Base-by-base conservation (phyloP, 164 flowering plant genomes). In the Cinnamomum chago region DNA sequence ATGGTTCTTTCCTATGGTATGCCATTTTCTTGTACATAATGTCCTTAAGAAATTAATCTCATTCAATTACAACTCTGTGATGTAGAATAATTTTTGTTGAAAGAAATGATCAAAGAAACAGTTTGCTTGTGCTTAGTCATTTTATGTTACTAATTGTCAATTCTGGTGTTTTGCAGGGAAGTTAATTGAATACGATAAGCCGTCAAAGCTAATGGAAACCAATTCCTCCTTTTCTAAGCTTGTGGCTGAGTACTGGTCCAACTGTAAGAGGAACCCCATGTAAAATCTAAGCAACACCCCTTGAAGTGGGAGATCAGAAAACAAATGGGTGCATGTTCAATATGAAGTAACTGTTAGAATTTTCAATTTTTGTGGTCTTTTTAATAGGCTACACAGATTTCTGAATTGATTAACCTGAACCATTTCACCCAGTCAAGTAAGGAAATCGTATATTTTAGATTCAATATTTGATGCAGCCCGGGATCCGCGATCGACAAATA, bases 1-100 rank as follows among this genome's bases (percentile, higher is more conserved):
- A 86, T 94, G 92, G 92, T 94, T 77, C 93, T 94, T 22, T 92
- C 97, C 3, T 90, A 81, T 75, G 98, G 97, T 92, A 88, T 35
- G 81, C 50, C 50, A 15, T 10, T 50, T 64, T 35, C 65, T 58
- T 18, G 58, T 20, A 15, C 14, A 24, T 65, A 12, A 68, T 50
- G 17, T 7, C 33, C 27, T 50, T 24, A 5, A 7, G 11, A 64
- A 22, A 64, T 23, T 24, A 25, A 64, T 24, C 22, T 64, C 17
- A 6, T 22, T 25, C 25, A 27, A 64, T 60, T 60, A 40, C 2
- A 40, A 40, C 1, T 35, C 40, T 7, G 47, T 4, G 0, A 40
- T 9, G 10, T 40, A 9, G 47, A 40, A 40, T 9, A 40, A 40
- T 40, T 35, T 35, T 40, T 40, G 47, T 40, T 9, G 10, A 4